phyloP scores from a whole-genome alignment of 495 filamentous ascomycete species.

The Aspergillus panamensis region DNA sequence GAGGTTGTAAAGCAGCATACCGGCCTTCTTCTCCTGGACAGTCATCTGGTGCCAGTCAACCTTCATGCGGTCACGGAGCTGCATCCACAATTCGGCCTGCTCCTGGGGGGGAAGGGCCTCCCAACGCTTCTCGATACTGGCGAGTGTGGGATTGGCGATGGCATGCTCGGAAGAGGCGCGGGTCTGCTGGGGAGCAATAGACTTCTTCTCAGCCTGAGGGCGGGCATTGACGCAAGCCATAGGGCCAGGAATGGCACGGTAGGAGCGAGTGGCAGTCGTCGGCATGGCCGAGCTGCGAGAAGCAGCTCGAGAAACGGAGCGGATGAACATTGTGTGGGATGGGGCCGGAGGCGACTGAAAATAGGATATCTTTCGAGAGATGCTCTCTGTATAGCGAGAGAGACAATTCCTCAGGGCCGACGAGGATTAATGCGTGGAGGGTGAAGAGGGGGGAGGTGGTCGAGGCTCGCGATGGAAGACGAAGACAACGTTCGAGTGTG shows the following conservation, averaged over 20 bases:
- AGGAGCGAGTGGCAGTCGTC: slow-evolving; percentile 37
- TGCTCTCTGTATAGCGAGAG: slow-evolving; percentile 23
- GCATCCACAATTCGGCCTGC: slow-evolving; percentile 99
- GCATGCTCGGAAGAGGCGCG: slow-evolving; percentile 74
- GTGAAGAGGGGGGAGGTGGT: slow-evolving; percentile 37
- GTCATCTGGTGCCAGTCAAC: slow-evolving; percentile 92
- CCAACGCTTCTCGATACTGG: slow-evolving; percentile 99
- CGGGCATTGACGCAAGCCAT: slow-evolving; percentile 38
- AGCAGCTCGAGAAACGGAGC: slow-evolving; percentile 43
- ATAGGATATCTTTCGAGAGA: slow-evolving; percentile 30
- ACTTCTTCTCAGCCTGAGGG: slow-evolving; percentile 28
- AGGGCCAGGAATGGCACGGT: slow-evolving; percentile 30
- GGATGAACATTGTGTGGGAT: slow-evolving; percentile 49
- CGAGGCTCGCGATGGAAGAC: slow-evolving; percentile 33
- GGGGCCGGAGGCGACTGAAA: slow-evolving; percentile 30
- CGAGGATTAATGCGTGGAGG: slow-evolving; percentile 19
- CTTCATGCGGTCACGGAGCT: slow-evolving; percentile 97
- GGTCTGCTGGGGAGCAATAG: slow-evolving; percentile 49
- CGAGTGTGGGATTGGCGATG: slow-evolving; percentile 94
- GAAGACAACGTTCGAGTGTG: slow-evolving; percentile 40
- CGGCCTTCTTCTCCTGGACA: slow-evolving; percentile 95
- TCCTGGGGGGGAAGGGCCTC: slow-evolving; percentile 94
- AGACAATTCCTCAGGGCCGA: slow-evolving; percentile 23
- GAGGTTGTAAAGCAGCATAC: slow-evolving; percentile 54
- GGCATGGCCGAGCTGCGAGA: slow-evolving; percentile 44